Evolutionary conservation across 2,329 filamentous ascomycete species (phyloP).

Genomic region (Neofusicoccum umdonicola): DNA sequence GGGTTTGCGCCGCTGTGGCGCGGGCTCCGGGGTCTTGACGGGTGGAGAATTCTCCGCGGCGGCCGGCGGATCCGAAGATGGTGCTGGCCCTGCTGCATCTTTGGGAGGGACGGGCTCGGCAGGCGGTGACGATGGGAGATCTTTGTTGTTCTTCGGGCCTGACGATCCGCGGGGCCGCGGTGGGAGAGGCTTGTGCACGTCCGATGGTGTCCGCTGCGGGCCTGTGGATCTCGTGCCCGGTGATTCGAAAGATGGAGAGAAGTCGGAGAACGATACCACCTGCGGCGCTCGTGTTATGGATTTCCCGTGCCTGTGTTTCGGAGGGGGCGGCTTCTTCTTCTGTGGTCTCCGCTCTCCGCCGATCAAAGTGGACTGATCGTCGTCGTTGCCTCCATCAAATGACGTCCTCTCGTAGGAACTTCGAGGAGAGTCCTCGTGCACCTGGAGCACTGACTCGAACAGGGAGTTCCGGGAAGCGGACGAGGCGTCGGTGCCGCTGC

Average conservation of each 20-base stretch:
- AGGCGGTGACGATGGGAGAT: constrained; percentile 1
- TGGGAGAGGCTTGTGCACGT: constrained; percentile 64
- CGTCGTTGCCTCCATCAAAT: constrained; percentile 44
- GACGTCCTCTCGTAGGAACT: constrained; percentile 59
- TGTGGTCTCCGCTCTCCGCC: constrained; percentile 35
- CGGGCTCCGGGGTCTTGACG: constrained; percentile 9
- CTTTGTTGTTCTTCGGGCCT: neutral
- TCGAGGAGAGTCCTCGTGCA: constrained; percentile 51
- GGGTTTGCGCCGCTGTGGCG: constrained; percentile 22
- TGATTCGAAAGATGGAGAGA: constrained; percentile 25
- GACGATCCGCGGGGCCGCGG: constrained; percentile 42
- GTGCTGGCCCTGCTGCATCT: neutral
- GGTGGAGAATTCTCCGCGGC: neutral
- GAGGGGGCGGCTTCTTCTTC: constrained; percentile 66
- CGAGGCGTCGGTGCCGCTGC: constrained; percentile 58
- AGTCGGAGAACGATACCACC: constrained; percentile 35
- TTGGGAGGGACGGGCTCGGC: constrained; percentile 19
- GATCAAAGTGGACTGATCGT: constrained; percentile 37
- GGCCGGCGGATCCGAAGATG: neutral
- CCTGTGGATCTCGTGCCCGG: constrained; percentile 23
- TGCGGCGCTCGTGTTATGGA: constrained; percentile 45
- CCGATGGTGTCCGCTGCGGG: constrained; percentile 37
- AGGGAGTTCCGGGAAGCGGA: constrained; percentile 60
- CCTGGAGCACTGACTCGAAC: constrained; percentile 51
- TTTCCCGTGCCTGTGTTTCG: constrained; percentile 75